Base-by-base conservation (phyloP, 208 protist genomes). In the Leishmania tarentolae region DNA sequence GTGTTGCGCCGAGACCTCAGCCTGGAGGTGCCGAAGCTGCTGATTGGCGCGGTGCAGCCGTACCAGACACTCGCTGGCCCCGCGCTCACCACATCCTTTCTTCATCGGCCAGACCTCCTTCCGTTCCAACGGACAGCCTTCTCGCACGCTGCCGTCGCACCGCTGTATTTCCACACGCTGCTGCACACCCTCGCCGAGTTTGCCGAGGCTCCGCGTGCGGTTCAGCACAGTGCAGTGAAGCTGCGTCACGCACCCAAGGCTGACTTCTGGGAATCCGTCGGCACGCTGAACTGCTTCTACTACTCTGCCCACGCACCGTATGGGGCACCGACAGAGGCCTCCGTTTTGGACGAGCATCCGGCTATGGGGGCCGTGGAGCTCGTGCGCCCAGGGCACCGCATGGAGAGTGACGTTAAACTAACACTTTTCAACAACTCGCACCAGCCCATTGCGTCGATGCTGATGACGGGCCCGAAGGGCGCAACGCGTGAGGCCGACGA, bases 31-130 rank as follows among this genome's bases (percentile, higher is more conserved):
- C 86, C 94, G 1, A 88, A 87, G 72, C 75, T 93, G 31, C 82
- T 95, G 11, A 63, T 96, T 42, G 88, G 86, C 2, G 87, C 93
- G 0, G 93, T 90, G 31, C 94, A 97, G 88, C 94, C 94, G 46
- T 97, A 97, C 78, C 89, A 93, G 46, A 97, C 94, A 11, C 71
- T 96, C 50, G 88, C 88, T 8, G 94, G 94, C 47, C 92, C 94
- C 0, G 94, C 91, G 15, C 89, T 97, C 17, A 91, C 87, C 19
- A 85, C 89, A 3, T 84, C 91, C 80, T 97, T 97, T 68, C 52
- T 89, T 6, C 85, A 83, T 63, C 87, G 95, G 50, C 88, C 91
- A 3, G 77, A 79, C 19, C 81, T 95, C 21, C 81, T 95, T 47
- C 88, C 91, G 0, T 96, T 97, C 56, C 92, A 95, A 80, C 68